Base-by-base conservation (phyloP, 305 asterid species). In the Plantago coronopus region DNA sequence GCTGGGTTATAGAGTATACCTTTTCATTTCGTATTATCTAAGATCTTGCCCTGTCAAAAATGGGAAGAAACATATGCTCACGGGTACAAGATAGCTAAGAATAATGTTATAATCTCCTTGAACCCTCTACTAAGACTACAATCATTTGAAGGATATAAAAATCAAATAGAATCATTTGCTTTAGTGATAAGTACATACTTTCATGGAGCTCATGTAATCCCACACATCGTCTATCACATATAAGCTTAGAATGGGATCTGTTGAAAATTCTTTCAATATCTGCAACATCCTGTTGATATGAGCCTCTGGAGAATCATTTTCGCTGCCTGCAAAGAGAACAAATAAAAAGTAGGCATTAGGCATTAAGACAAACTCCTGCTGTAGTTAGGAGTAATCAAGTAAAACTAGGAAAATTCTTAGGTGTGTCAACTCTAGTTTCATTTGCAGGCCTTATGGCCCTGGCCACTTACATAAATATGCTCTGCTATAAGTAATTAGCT, bases 161-260 rank as follows among this genome's bases (percentile, higher is more conserved):
- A 66, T 48, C 51, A 58, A 62, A 69, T 48, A 45, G 48, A 19
- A 12, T 17, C 27, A 62, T 42, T 29, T 16, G 54, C 25, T 64
- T 59, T 40, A 62, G 45, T 64, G 47, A 65, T 43, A 34, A 55
- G 57, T 54, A 71, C 95, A 17, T 79, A 93, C 99, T 79, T 87
- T 93, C 97, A 93, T 89, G 74, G 97, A 94, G 64, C 74, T 88
- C 99, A 93, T 93, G 86, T 89, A 93, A 69, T 89, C 99, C 99
- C 97, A 93, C 70, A 93, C 83, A 75, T 89, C 99, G 47, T 93
- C 99, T 45, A 93, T 93, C 71, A 93, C 99, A 59, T 89, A 93
- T 59, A 83, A 82, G 74, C 89, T 83, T 77, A 93, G 79, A 70
- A 89, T 82, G 62, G 88, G 95, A 54, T 93, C 99, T 5, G 95